Evolutionary conservation across 2,329 filamentous ascomycete genomes (phyloP), one percentile per base, ranked within the genome.

Genomic region (Fusarium sp.): DNA sequence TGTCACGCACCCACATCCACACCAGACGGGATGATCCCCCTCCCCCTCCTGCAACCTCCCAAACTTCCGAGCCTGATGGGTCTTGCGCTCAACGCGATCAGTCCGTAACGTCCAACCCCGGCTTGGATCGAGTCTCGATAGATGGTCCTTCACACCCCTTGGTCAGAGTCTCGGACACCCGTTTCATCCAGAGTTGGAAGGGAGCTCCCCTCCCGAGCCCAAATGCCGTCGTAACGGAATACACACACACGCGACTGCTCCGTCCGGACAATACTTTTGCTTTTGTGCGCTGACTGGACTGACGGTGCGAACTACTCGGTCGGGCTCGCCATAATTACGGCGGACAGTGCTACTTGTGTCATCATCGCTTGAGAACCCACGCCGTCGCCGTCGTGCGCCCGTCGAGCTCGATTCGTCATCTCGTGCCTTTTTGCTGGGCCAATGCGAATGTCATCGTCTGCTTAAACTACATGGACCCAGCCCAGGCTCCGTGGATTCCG

Each of bases 11-110:
- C 17, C 66, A 53, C 49, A 58, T 62, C 65, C 68, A 70, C 71
- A 56, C 53, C 65, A 72, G 71, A 74, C 68, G 71, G 71, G 72
- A 74, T 69, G 68, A 72, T 67, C 72, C 71, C 64, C 53, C 27
- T 44, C 63, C 29, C 59, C 68, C 62, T 74, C 68, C 71, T 74
- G 71, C 65, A 71, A 73, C 71, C 71, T 73, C 70, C 67, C 67
- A 73, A 51, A 64, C 38, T 69, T 31, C 51, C 58, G 62, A 69
- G 58, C 42, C 61, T 38, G 60, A 62, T 66, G 55, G 56, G 58
- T 35, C 61, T 44, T 62, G 72, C 64, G 46, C 67, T 55, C 57
- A 68, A 68, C 55, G 53, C 60, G 36, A 62, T 73, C 57, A 65
- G 40, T 70, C 64, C 66, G 61, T 67, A 33, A 53, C 58, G 11